Evolutionary conservation across 306 rosid genomes (phyloP), one percentile per base, ranked within the genome.

Genomic region (Cicer arietinum): DNA sequence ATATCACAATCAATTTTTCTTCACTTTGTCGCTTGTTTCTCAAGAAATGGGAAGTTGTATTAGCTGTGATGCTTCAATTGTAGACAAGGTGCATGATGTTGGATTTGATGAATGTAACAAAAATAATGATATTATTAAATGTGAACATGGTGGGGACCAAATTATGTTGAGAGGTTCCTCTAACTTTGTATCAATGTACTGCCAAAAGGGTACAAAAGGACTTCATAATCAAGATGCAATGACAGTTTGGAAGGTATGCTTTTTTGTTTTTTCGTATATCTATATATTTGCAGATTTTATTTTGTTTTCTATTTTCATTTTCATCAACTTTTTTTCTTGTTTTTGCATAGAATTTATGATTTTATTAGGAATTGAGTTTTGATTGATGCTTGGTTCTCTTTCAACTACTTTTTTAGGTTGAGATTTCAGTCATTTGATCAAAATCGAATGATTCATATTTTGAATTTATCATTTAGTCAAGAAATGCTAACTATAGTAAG

Each of bases 181-280:
- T 41, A 69, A 30, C 3, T 75, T 65, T 75, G 56, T 79, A 39
- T 91, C 97, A 9, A 89, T 92, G 96, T 85, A 79, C 46, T 72
- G 82, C 50, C 87, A 92, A 72, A 88, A 86, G 83, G 99, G 99
- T 77, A 67, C 69, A 41, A 94, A 94, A 72, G 92, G 87, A 45
- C 40, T 84, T 80, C 3, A 30, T 30, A 94, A 94, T 86, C 99
- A 94, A 85, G 97, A 94, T 83, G 80, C 97, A 62, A 70, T 89
- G 78, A 90, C 93, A 0, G 86, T 90, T 82, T 94, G 95, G 97
- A 89, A 94, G 97, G 99, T 94, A 77, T 62, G 8, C 25, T 37
- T 43, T 30, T 64, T 39, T 18, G 10, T 73, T 37, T 43, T 30
- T 64, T 25, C 14, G 7, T 73, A 13, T 40, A 7, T 71, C 1